Conservation (phyloP, 1,284 basidiomycete species). For the Moniliophthora roreri region DNA sequence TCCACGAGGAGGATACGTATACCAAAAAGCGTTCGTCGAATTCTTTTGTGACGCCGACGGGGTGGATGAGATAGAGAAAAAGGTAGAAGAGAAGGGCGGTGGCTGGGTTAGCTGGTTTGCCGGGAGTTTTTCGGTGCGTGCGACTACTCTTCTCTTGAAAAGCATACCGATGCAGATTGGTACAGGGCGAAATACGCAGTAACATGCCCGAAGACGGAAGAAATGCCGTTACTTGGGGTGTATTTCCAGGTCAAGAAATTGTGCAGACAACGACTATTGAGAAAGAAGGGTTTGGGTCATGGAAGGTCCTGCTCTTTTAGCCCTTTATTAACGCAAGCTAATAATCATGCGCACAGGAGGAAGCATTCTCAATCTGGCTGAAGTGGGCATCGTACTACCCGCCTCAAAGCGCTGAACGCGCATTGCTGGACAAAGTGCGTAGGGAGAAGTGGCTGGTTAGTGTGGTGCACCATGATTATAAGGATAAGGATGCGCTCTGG, state of each 20-base stretch:
- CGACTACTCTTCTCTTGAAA: neutral
- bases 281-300: constrained; percentile 85
- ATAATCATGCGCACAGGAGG: constrained; percentile 59
- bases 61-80: constrained; percentile 63
- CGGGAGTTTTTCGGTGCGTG: constrained; percentile 10
- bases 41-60: constrained; percentile 80
- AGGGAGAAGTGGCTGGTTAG: constrained; percentile 89
- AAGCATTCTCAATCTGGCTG: constrained; percentile 95
- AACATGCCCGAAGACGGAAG: constrained; percentile 51
- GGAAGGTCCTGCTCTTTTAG: constrained; percentile 68
- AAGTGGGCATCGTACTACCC: constrained; percentile 93
- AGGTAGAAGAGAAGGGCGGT: constrained; percentile 36
- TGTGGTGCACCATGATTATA: constrained; percentile 94
- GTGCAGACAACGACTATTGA: constrained; percentile 98
- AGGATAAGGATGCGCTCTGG: constrained; percentile 83
- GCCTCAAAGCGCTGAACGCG: constrained; percentile 77
- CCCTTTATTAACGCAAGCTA: neutral
- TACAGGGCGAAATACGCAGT: constrained; percentile 8
- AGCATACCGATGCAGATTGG: neutral
- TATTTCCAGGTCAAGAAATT: constrained; percentile 96
- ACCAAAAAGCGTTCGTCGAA: constrained; percentile 98
- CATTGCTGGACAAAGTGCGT: constrained; percentile 71
- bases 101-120: constrained; percentile 23
- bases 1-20: constrained; percentile 89
- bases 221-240: constrained; percentile 99